Percentiles rank a stretch among this genome's conserved stretches.
phyloP scores from a whole-genome alignment of 2,329 filamentous ascomycete genomes.

The Colletotrichum shisoi region DNA sequence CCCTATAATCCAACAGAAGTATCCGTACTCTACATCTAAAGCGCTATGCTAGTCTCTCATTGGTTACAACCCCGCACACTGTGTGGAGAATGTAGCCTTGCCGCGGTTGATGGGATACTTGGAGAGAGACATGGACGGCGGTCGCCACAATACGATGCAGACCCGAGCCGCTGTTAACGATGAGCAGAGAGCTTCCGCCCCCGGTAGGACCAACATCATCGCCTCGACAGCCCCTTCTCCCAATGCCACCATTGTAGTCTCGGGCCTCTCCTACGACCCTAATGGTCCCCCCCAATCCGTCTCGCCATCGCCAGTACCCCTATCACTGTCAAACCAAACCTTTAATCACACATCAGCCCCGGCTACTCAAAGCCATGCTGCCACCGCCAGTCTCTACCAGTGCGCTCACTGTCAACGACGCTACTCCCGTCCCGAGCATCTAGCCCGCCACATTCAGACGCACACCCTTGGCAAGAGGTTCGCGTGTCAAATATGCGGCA shows the following conservation, averaged over 20 bases:
- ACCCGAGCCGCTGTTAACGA: constrained; percentile 20
- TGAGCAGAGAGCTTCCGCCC: constrained; percentile 21
- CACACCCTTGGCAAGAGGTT: constrained; percentile 62
- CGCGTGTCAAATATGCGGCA: constrained; percentile 59
- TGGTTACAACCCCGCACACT: too few species aligned
- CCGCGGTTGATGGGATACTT: too few species aligned
- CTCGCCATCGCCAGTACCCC: constrained; percentile 27
- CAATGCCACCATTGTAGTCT: constrained; percentile 28
- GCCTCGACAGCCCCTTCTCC: constrained; percentile 18
- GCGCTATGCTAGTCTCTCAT: too few species aligned
- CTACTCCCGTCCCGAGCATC: constrained; percentile 63
- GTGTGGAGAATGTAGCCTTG: too few species aligned
- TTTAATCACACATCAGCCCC: constrained; percentile 23
- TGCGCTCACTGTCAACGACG: constrained; percentile 61
- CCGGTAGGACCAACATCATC: constrained; percentile 6
- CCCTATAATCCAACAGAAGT: too few species aligned
- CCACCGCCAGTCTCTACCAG: constrained; percentile 52
- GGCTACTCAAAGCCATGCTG: constrained; percentile 41
- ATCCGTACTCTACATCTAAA: too few species aligned
- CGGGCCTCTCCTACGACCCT: constrained; percentile 16
- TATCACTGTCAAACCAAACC: constrained; percentile 10
- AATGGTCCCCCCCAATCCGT: constrained; percentile 24
- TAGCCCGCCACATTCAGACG: constrained; percentile 61
- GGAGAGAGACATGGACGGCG: constrained; percentile 8
- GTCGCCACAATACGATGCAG: constrained; percentile 4